phyloP scores from a whole-genome alignment of 106 monocot species.

The Acanthochlamys bracteata region DNA sequence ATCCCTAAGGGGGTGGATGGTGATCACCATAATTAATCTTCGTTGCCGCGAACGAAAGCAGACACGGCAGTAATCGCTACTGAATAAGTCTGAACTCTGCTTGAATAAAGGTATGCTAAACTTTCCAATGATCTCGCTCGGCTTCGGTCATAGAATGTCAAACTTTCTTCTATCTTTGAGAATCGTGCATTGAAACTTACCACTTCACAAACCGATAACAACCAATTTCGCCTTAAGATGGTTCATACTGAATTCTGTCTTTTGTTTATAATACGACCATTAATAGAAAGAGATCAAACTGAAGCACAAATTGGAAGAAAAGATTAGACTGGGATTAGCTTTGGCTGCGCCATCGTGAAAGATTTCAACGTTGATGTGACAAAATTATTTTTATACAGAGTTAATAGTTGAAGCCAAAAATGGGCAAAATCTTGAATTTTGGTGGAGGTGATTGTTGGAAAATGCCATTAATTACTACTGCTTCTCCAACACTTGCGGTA shows the following conservation, averaged over 20 bases:
- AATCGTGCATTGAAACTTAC: conserved; percentile 38
- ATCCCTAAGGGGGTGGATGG: too few relatives aligned
- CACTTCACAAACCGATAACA: conserved; percentile 46
- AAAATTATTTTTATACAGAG: too few relatives aligned
- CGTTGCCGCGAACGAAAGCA: conserved; percentile 60
- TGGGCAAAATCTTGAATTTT: too few relatives aligned
- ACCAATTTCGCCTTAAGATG: conserved; percentile 55
- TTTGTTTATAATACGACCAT: background rate
- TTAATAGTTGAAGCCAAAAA: too few relatives aligned
- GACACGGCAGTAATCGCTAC: conserved; percentile 77
- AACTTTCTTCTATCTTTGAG: conserved; percentile 50
- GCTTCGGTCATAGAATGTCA: conserved; percentile 53
- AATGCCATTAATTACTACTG: too few relatives aligned
- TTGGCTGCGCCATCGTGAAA: too few relatives aligned
- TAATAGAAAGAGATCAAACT: too few relatives aligned
- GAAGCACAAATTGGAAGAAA: too few relatives aligned
- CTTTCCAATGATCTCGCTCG: conserved; percentile 52
- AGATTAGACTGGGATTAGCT: too few relatives aligned
- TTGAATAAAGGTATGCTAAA: conserved; percentile 64
- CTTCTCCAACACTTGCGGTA: too few relatives aligned
- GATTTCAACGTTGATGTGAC: too few relatives aligned
- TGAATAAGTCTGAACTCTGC: conserved; percentile 70
- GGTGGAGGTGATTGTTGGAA: too few relatives aligned
- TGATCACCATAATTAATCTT: conserved; percentile 55
- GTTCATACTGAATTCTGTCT: conserved; percentile 13